Conservation (phyloP, 441 rosid species). For the Pelargonium fulgidum region DNA sequence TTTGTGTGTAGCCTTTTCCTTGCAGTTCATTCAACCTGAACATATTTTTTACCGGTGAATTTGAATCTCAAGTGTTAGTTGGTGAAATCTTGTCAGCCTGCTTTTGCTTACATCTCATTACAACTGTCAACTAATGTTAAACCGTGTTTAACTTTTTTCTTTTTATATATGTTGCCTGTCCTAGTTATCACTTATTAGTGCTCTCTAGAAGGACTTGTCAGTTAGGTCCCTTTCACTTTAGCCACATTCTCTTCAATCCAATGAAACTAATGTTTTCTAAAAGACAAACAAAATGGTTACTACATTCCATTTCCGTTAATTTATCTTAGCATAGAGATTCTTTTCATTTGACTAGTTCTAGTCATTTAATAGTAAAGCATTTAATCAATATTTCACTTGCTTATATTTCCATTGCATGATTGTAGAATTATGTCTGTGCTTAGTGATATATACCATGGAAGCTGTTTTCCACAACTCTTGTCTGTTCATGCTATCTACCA, state of each 20-base stretch:
- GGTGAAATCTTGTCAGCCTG: neutral
- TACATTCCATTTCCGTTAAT: neutral
- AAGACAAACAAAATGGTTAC: neutral
- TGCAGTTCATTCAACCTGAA: no score
- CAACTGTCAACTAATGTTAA: neutral
- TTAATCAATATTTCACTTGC: neutral
- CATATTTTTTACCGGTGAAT: no score
- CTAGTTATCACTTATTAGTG: no score
- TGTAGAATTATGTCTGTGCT: neutral
- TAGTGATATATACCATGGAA: neutral
- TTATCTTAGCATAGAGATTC: neutral
- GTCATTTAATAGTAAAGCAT: neutral
- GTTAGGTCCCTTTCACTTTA: no score
- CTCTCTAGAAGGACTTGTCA: no score
- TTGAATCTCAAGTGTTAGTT: no score
- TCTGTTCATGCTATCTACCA: conserved; percentile 1
- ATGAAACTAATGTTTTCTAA: neutral
- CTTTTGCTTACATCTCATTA: neutral
- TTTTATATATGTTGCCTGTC: no score
- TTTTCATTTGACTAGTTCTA: neutral
- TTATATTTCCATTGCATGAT: neutral
- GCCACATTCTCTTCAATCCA: no score
- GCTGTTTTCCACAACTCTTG: neutral
- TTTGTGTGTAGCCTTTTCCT: no score
- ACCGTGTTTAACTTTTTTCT: no score